Evolutionary conservation across 2,329 filamentous ascomycete species (phyloP).

Genomic region (Cordyceps pruinosa): DNA sequence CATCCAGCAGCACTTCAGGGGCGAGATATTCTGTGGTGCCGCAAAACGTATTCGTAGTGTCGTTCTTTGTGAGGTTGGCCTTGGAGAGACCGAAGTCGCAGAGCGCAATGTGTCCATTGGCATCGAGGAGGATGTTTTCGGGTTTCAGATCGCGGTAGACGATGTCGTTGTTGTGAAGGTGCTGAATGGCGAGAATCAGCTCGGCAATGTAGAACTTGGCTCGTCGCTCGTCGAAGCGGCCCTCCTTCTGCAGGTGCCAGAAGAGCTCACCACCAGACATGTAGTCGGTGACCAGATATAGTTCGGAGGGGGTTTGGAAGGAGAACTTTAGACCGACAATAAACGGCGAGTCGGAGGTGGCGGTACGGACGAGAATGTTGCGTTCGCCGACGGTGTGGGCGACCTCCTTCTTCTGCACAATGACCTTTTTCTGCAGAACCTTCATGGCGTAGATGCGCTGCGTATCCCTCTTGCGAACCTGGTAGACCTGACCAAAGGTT

Average conservation of each 20-base stretch:
- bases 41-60: conserved; percentile 98
- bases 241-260: conserved; percentile 97
- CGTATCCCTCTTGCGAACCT: conserved; percentile 95
- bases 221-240: conserved; percentile 85
- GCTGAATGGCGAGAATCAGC: conserved; percentile 88
- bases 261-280: conserved; percentile 99
- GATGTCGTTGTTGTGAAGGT: conserved; percentile 93
- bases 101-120: conserved; percentile 93
- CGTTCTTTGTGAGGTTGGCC: conserved; percentile 92
- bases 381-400: conserved; percentile 94
- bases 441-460: conserved; percentile 98
- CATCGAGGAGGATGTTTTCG: conserved; percentile 93
- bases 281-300: conserved; percentile 98
- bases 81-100: conserved; percentile 98
- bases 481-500: conserved; percentile 97
- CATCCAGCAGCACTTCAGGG: conserved; percentile 88
- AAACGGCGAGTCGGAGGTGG: conserved; percentile 91
- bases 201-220: conserved; percentile 99
- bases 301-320: conserved; percentile 92
- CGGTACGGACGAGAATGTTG: conserved; percentile 94
- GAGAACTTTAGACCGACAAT: conserved; percentile 98
- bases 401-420: conserved; percentile 99
- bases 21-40: conserved; percentile 97
- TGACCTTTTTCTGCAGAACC: conserved; percentile 97
- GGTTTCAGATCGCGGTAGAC: conserved; percentile 97